Percentiles rank a stretch among this genome's conserved stretches.
Conservation (phyloP, 768 basidiomycete genomes). For the Auriculariales sp. region DNA sequence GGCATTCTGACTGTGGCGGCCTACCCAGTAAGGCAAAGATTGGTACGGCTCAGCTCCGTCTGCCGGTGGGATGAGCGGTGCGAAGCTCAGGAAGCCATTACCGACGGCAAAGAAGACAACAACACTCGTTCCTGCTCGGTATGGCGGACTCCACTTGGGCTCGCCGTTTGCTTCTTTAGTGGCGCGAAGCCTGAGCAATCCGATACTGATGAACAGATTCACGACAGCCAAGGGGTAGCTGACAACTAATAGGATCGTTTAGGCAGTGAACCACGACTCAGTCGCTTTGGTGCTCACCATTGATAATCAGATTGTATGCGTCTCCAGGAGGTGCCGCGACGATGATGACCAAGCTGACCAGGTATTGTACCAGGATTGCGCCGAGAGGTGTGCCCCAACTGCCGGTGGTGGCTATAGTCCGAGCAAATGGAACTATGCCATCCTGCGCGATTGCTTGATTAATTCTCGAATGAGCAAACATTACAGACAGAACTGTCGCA, state of each 20-base stretch:
- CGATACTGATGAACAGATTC: constrained; percentile 44
- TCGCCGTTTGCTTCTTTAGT: constrained; percentile 18
- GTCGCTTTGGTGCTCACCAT: constrained; percentile 24
- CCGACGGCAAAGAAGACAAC: constrained; percentile 45
- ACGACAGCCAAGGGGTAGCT: constrained; percentile 45
- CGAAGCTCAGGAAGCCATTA: constrained; percentile 47
- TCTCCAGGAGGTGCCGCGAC: constrained; percentile 53
- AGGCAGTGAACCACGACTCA: neutral
- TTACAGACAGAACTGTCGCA: constrained; percentile 46
- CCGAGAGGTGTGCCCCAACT: constrained; percentile 55
- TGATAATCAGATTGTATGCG: constrained; percentile 58
- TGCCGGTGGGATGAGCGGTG: constrained; percentile 49
- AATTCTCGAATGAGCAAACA: constrained; percentile 60
- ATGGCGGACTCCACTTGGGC: constrained; percentile 52
- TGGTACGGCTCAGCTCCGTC: constrained; percentile 34
- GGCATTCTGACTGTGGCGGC: constrained; percentile 11
- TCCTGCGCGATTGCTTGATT: constrained; percentile 64
- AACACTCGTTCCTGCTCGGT: constrained; percentile 34
- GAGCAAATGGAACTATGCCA: constrained; percentile 49
- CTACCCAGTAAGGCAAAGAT: constrained; percentile 53
- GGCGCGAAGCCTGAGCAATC: constrained; percentile 47
- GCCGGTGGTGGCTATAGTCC: constrained; percentile 54
- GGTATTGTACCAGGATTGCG: constrained; percentile 48
- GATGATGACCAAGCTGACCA: constrained; percentile 40
- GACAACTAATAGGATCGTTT: constrained; percentile 23